phyloP scores from a whole-genome alignment of 208 protist species.

The Histomonas meleagridis region DNA sequence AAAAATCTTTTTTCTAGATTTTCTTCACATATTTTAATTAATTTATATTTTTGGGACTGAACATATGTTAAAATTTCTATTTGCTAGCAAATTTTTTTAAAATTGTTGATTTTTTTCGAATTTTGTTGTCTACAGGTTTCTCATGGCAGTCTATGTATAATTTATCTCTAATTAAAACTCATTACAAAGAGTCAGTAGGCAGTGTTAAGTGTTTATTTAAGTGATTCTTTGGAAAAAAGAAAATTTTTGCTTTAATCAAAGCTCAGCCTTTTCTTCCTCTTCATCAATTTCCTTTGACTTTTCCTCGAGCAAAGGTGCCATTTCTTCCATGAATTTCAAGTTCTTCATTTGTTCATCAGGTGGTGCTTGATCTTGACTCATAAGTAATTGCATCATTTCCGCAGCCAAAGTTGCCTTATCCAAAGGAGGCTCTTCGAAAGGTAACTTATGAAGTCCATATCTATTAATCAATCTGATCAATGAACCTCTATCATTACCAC shows the following conservation, averaged over 20 bases:
- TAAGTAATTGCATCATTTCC: not conserved
- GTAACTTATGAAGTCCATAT: not conserved
- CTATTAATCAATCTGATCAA: not conserved
- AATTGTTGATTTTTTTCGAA: no score
- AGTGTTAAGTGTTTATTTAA: not conserved
- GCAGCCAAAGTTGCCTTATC: not conserved
- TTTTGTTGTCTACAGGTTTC: no score
- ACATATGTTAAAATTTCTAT: no score
- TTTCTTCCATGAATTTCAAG: not conserved
- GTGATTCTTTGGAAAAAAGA: not conserved
- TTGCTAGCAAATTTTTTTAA: no score
- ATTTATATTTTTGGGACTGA: no score
- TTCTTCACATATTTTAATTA: no score
- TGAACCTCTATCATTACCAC: not conserved
- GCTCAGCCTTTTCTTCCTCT: not conserved
- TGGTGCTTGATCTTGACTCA: not conserved
- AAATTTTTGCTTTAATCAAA: not conserved
- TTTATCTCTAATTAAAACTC: no score
- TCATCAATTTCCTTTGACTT: not conserved
- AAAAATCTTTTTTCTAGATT: no score
- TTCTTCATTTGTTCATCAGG: not conserved
- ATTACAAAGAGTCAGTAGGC: no score
- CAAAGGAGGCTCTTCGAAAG: not conserved
- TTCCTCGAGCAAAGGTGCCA: not conserved
- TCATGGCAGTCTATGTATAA: no score